These are phyloP conservation scores for Penicillium sp. DNA, from an alignment of 2,329 filamentous ascomycete genomes.

Conservation along the genomic window DNA sequence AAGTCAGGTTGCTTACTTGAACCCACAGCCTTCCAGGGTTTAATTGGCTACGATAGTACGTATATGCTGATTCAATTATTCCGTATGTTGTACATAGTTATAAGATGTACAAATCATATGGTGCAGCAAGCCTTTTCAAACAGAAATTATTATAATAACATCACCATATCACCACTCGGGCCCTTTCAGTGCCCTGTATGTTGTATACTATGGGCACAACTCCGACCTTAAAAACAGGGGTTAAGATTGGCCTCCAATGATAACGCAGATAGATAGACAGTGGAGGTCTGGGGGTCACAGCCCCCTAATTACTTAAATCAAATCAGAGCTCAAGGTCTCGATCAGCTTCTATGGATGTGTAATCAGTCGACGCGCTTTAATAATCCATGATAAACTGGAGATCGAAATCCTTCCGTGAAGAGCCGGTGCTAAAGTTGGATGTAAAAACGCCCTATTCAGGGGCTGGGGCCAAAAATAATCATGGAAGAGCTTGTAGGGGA, in stretches of 20 bases:
- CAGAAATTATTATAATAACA: not conserved
- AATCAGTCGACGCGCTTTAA: not conserved
- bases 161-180: not conserved
- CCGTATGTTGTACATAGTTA: not conserved
- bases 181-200: not conserved
- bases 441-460: not conserved
- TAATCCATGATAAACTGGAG: not conserved
- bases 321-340: not conserved
- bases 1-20: not conserved
- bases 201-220: not conserved
- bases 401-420: not conserved
- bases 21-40: not conserved
- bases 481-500: not conserved
- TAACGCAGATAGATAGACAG: not conserved
- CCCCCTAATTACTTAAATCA: not conserved
- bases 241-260: not conserved
- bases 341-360: not conserved
- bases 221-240: not conserved
- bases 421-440: not conserved
- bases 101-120: not conserved
- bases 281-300: not conserved
- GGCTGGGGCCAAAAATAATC: constrained; percentile 3
- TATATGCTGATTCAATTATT: not conserved
- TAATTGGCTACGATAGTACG: not conserved
- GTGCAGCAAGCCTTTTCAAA: not conserved